Base-by-base conservation (phyloP, 2,329 filamentous ascomycete genomes). In the Uncinocarpus reesii region DNA sequence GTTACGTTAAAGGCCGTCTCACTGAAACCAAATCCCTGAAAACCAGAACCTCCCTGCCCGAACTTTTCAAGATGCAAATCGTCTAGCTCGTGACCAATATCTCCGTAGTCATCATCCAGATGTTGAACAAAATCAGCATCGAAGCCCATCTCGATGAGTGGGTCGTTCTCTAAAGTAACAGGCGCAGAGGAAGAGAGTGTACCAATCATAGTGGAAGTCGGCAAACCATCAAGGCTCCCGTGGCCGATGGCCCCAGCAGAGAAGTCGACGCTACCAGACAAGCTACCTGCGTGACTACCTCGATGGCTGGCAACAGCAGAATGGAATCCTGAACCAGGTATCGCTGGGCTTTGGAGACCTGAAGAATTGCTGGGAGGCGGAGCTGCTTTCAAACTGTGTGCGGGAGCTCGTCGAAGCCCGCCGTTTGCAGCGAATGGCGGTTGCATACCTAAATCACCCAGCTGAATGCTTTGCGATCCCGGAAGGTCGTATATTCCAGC, bases 341-440 rank as follows among this genome's bases (percentile, higher is more conserved):
- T 38, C 44, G 47, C 13, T 42, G 49, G 24, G 41, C 44, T 36
- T 47, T 51, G 13, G 29, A 67, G 48, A 15, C 62, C 59, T 15
- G 64, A 60, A 59, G 36, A 55, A 38, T 38, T 44, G 42, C 20
- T 44, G 42, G 16, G 42, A 57, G 55, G 42, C 53, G 55, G 48
- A 57, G 58, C 11, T 58, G 28, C 16, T 53, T 40, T 46, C 55
- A 54, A 3, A 61, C 57, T 57, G 50, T 67, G 65, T n/a, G 58
- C 53, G 7, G 65, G 64, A 13, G 64, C 52, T 8, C 53, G 56
- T 29, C 58, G 58, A 46, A 66, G 50, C 2, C 65, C 65, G 26
- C 66, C 65, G 16, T 64, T 57, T 11, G 63, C 57, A 21, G 67
- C 67, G 52, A 65, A 71, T 6, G 69, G 69, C 2, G 67, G 65